Evolutionary conservation across 306 rosid genomes (phyloP), one percentile per base, ranked within the genome.

Genomic region (Lathyrus tuberosus): DNA sequence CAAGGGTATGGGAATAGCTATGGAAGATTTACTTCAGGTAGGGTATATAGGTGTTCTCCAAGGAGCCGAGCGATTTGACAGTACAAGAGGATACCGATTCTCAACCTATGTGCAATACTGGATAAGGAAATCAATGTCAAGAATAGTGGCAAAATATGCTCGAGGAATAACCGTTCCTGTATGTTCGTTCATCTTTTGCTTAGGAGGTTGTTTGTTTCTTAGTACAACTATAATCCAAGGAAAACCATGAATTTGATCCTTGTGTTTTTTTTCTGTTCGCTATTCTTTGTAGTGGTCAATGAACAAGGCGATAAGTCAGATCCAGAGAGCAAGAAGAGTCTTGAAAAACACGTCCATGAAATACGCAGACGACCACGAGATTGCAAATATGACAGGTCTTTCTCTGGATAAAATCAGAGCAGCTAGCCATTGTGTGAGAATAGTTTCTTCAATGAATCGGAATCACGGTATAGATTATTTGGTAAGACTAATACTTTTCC

Each of bases 71-170:
- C 83, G 97, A 83, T 93, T 90, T 78, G 98, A 93, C 72, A 76
- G 72, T 31, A 75, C 87, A 46, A 86, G 86, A 73, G 98, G 98
- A 38, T 86, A 84, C 74, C 81, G 82, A 83, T 86, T 93, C 89
- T 90, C 98, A 67, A 93, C 98, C 38, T 93, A 93, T 79, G 96
- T 85, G 46, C 96, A 88, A 44, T 90, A 85, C 78, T 93, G 98
- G 98, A 88, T 90, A 70, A 86, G 91, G 82, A 90, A 85, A 78
- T 82, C 97, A 52, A 88, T 94, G 88, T 90, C 87, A 41, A 85
- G 67, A 76, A 76, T 85, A 84, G 89, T 88, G 81, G 76, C 86
- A 15, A 83, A 63, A 35, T 81, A 82, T 79, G 83, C 94, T 4
- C 88, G 92, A 52, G 92, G 93, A 73, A 81, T 94, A 30, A 70